Percentiles rank a stretch among this genome's conserved stretches.
phyloP scores from a whole-genome alignment of 176 grass and related monocot species.

The Oryza glaberrima region DNA sequence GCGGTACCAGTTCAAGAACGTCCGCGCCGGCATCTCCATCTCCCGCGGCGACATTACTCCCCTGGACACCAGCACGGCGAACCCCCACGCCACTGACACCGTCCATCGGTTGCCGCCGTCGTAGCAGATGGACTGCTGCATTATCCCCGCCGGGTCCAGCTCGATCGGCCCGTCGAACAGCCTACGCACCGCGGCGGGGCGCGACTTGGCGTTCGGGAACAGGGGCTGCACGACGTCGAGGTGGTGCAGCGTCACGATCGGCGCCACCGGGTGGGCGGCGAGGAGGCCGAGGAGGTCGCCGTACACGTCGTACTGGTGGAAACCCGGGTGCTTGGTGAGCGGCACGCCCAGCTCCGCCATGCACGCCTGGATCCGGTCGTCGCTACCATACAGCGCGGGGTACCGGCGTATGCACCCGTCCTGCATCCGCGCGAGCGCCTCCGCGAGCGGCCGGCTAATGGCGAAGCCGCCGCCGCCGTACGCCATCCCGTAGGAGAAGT shows the following conservation, averaged over 20 bases:
- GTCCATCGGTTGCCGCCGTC: conserved; percentile 70
- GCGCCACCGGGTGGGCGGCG: conserved; percentile 74
- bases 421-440: conserved; percentile 73
- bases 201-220: conserved; percentile 56
- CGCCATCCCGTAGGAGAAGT: conserved; percentile 96
- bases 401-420: conserved; percentile 85
- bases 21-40: conserved; percentile 96
- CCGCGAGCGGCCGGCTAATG: conserved; percentile 81
- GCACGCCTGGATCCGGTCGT: conserved; percentile 98
- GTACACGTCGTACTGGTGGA: conserved; percentile 98
- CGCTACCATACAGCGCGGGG: conserved; percentile 88
- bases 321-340: conserved; percentile 83
- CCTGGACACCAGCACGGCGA: conserved; percentile 71
- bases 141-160: conserved; percentile 79
- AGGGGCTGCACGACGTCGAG: conserved; percentile 88
- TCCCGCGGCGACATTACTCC: conserved; percentile 88
- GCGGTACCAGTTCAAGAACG: conserved; percentile 96
- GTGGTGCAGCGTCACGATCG: conserved; percentile 89
- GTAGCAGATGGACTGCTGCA: conserved; percentile 98
- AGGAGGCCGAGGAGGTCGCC: conserved; percentile 89
- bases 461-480: conserved; percentile 92
- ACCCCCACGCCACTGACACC: conserved; percentile 92
- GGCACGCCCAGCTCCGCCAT: conserved; percentile 96
- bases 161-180: conserved; percentile 72
- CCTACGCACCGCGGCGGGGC: conserved; percentile 57